Base-by-base conservation (phyloP, 2,329 filamentous ascomycete genomes). In the Thyridium curvatum region DNA sequence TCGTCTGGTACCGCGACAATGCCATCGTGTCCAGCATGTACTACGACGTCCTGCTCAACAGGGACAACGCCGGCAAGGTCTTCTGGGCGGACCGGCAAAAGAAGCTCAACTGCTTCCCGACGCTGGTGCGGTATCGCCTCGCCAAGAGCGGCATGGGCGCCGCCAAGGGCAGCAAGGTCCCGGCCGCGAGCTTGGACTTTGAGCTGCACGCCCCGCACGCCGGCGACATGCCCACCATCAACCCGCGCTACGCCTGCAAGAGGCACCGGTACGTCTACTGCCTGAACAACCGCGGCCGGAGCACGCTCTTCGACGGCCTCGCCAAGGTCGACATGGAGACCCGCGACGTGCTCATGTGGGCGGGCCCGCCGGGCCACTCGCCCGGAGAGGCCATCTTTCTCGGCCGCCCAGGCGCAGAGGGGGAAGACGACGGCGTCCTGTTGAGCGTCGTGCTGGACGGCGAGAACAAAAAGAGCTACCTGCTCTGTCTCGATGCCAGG, bases 351-450 rank as follows among this genome's bases (percentile, higher is more conserved):
- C 34, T 36, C 42, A 26, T 17, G 37, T 13, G 47, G 46, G 45
- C 39, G 44, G 32, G 45, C 45, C 2, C 28, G 32, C 4, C 37
- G 44, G 13, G 46, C 54, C 8, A 51, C 10, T 60, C 55, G 18
- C 58, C 59, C 2, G 47, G 42, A 32, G 46, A 49, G 34, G 41
- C 45, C 12, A 30, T 47, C n/a, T 49, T 49, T 17, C 34, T 49
- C 12, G 37, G 33, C 13, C 34, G 46, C 9, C 45, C 46, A 9
- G 43, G 39, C 2, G 45, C 45, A 12, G 36, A 32, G 12, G 36
- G 41, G 1, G 46, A 47, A 36, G 46, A 46, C 34, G 45, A 49
- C 26, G 45, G 46, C 7, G 18, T 49, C 8, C 45, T 47, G 2
- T 12, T 49, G 29, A 44, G 41, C 4, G 45, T 47, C 30, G 42